Evolutionary conservation across 1,139 yeast genomes (phyloP).

Genomic region (Taphrina betulina): DNA sequence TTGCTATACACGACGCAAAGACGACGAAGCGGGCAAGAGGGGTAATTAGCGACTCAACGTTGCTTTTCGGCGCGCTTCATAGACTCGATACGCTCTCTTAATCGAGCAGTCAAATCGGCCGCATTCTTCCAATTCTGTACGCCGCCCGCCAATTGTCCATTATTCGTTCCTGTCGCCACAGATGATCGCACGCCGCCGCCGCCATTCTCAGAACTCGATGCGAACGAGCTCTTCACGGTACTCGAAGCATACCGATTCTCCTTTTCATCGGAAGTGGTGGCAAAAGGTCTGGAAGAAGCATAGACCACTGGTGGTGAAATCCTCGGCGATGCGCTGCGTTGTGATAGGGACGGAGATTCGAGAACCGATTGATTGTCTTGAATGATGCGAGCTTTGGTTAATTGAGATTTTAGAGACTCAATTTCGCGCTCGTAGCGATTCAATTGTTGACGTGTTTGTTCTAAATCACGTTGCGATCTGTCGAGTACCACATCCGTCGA

Average conservation of each 20-base stretch:
- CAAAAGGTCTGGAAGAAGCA: conserved; percentile 8
- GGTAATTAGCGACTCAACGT: too few relatives aligned
- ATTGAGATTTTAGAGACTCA: conserved; percentile 42
- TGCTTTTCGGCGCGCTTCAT: conserved; percentile 54
- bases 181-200: conserved; percentile 2
- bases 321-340: conserved; percentile 6
- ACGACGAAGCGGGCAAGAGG: too few relatives aligned
- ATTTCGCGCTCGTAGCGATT: conserved; percentile 56
- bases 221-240: conserved; percentile 1
- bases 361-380: conserved; percentile 17
- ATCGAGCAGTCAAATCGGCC: conserved; percentile 80
- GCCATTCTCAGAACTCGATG: background rate
- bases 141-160: background rate
- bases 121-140: conserved; percentile 70
- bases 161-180: background rate
- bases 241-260: conserved; percentile 34
- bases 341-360: conserved; percentile 20
- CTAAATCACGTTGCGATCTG: conserved; percentile 61
- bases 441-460: conserved; percentile 53
- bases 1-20: too few relatives aligned
- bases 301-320: background rate
- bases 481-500: conserved; percentile 67
- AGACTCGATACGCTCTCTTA: conserved; percentile 81
- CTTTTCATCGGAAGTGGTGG: conserved; percentile 33
- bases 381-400: conserved; percentile 23